These are phyloP conservation scores for Torulaspora pretoriensis DNA, from an alignment of 1,139 yeast genomes.

Conservation along the genomic window DNA sequence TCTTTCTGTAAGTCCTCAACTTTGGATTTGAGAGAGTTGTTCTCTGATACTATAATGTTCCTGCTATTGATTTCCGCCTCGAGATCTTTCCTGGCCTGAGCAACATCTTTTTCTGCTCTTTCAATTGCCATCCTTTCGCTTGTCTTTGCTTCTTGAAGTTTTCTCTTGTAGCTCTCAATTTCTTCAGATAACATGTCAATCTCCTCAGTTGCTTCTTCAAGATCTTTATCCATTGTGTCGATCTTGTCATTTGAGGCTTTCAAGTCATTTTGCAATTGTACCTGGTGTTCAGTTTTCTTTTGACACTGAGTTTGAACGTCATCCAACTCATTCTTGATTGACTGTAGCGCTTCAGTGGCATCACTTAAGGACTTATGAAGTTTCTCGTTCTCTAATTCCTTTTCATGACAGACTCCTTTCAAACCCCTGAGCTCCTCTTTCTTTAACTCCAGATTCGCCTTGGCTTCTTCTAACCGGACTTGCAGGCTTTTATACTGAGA, in stretches of 20 bases:
- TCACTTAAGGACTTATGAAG: not conserved
- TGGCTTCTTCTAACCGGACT: constrained; percentile 9
- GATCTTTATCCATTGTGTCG: constrained; percentile 7
- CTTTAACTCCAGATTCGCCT: constrained; percentile 1
- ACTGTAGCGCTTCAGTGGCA: not conserved
- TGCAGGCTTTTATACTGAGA: not conserved
- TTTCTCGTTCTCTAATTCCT: not conserved
- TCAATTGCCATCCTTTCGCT: constrained; percentile 7
- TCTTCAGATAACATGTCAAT: constrained; percentile 11
- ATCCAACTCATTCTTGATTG: not conserved
- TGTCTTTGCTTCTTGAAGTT: constrained; percentile 9
- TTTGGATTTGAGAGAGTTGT: constrained; percentile 7
- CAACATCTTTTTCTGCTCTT: constrained; percentile 3
- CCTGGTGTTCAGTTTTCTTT: not conserved
- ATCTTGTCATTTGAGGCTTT: constrained; percentile 7
- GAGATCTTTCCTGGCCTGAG: constrained; percentile 2
- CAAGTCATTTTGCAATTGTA: constrained; percentile 8
- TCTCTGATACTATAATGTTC: constrained; percentile 2
- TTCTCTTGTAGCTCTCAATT: constrained; percentile 8
- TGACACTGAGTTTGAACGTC: not conserved
- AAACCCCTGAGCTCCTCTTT: constrained; percentile 4
- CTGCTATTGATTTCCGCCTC: constrained; percentile 3
- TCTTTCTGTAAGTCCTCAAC: constrained; percentile 10
- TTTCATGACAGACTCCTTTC: constrained; percentile 2
- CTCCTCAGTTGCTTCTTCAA: constrained; percentile 13